Evolutionary conservation across 768 basidiomycete genomes (phyloP).

Genomic region (Pleurotus pulmonarius): DNA sequence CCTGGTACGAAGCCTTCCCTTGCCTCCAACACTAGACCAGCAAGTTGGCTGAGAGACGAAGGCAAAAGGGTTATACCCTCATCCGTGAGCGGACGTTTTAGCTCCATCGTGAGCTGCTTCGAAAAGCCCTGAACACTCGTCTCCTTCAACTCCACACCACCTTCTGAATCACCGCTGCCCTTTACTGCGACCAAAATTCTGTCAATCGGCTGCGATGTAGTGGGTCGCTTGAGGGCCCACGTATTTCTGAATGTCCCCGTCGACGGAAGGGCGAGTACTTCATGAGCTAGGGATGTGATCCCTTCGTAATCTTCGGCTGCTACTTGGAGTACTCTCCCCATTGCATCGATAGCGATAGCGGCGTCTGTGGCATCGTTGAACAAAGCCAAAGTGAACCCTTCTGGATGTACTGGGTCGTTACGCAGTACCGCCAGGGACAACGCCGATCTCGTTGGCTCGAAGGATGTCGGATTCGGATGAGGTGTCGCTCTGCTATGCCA

Average conservation of each 20-base stretch:
- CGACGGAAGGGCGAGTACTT: conserved; percentile 19
- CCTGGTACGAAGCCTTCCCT: conserved; percentile 17
- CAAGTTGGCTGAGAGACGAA: conserved; percentile 24
- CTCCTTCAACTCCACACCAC: conserved; percentile 19
- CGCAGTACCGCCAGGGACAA: conserved; percentile 28
- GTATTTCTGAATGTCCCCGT: conserved; percentile 28
- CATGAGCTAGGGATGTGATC: conserved; percentile 20
- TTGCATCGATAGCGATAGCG: conserved; percentile 25
- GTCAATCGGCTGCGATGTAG: conserved; percentile 30
- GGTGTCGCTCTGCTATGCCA: conserved; percentile 27
- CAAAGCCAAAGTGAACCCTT: conserved; percentile 33
- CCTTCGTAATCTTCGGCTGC: conserved; percentile 21
- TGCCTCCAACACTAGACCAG: conserved; percentile 30
- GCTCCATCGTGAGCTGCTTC: conserved; percentile 18
- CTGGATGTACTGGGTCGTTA: conserved; percentile 27
- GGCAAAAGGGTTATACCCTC: conserved; percentile 25
- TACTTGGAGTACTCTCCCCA: conserved; percentile 24
- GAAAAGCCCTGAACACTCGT: conserved; percentile 33
- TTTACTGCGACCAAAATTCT: conserved; percentile 21
- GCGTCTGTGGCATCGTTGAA: conserved; percentile 18
- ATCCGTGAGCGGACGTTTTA: conserved; percentile 21
- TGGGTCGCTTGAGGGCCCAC: conserved; percentile 27
- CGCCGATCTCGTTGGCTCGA: conserved; percentile 21
- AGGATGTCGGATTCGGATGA: conserved; percentile 19
- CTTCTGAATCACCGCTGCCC: conserved; percentile 1